Conservation (phyloP, 2,329 filamentous ascomycete genomes). For the Colletotrichum karsti region DNA sequence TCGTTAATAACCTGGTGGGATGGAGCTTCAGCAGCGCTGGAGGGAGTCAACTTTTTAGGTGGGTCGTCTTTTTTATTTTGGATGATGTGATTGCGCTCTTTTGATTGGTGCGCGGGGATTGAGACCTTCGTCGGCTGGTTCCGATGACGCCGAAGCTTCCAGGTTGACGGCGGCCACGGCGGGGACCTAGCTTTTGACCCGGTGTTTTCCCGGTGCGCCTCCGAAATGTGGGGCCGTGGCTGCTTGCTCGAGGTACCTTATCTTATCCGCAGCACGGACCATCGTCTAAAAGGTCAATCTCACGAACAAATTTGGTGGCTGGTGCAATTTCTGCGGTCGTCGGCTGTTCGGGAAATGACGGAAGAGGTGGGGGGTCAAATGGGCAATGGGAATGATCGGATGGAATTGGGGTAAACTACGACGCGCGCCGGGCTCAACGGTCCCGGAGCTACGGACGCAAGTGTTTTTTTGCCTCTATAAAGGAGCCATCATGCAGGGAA, state of each 20-base stretch:
- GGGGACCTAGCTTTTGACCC: too few relatives aligned
- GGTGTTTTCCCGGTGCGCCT: background rate
- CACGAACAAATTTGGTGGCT: background rate
- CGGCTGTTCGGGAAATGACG: conserved; percentile 28
- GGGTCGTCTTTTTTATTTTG: conserved; percentile 6
- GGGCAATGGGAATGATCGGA: conserved; percentile 20
- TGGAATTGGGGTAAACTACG: background rate
- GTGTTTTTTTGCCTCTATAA: background rate
- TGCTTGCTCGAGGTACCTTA: too few relatives aligned
- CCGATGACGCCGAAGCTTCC: conserved; percentile 9
- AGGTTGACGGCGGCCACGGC: too few relatives aligned
- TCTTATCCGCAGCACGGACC: too few relatives aligned
- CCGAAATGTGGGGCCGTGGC: too few relatives aligned
- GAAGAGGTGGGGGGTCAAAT: background rate
- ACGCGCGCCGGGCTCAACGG: background rate
- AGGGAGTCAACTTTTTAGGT: conserved; percentile 20
- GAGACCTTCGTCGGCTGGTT: background rate
- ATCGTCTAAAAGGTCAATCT: too few relatives aligned
- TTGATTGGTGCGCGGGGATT: background rate
- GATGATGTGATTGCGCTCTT: conserved; percentile 2
- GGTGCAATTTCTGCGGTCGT: background rate
- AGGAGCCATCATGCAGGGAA: background rate
- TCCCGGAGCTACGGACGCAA: conserved; percentile 25
- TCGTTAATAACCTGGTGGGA: conserved; percentile 2
- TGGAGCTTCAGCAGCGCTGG: conserved; percentile 8